Percentiles rank a stretch among this genome's conserved stretches.
Evolutionary conservation across 352 stramenopile species (phyloP).

Genomic region (Phytophthora syringae): DNA sequence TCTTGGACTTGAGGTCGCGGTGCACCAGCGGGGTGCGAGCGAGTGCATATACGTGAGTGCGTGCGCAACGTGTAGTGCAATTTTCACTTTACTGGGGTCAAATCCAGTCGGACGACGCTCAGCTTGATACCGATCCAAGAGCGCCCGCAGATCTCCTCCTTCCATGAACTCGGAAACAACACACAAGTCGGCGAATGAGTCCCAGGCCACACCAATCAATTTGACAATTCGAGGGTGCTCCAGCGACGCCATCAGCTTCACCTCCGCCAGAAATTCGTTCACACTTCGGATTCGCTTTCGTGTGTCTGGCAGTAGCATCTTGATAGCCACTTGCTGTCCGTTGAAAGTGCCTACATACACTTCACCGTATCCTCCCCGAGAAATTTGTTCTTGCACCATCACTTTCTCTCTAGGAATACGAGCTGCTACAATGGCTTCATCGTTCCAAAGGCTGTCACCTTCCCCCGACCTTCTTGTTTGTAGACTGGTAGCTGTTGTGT

Average conservation of each 20-base stretch:
- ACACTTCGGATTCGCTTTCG: conserved; percentile 37
- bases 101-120: conserved; percentile 25
- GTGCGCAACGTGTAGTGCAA: conserved; percentile 44
- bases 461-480: conserved; percentile 4
- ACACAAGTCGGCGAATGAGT: conserved; percentile 42
- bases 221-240: conserved; percentile 33
- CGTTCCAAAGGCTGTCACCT: conserved; percentile 22
- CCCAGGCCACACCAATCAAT: conserved; percentile 67
- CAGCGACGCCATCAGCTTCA: conserved; percentile 54
- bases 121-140: conserved; percentile 29
- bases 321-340: conserved; percentile 46
- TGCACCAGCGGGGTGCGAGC: conserved; percentile 23
- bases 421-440: conserved; percentile 30
- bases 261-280: conserved; percentile 48
- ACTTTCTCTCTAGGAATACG: conserved; percentile 50
- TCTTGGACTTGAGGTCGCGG: conserved; percentile 38
- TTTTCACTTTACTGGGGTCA: conserved; percentile 42
- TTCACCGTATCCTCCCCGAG: conserved; percentile 48
- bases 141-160: conserved; percentile 37
- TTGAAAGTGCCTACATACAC: conserved; percentile 49
- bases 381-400: conserved; percentile 33
- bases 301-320: conserved; percentile 38
- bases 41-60: conserved; percentile 43
- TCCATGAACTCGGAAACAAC: conserved; percentile 51
- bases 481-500: neutral